Evolutionary conservation across 83 land plant species (phyloP).

Genomic region (Diphasiastrum complanatum): DNA sequence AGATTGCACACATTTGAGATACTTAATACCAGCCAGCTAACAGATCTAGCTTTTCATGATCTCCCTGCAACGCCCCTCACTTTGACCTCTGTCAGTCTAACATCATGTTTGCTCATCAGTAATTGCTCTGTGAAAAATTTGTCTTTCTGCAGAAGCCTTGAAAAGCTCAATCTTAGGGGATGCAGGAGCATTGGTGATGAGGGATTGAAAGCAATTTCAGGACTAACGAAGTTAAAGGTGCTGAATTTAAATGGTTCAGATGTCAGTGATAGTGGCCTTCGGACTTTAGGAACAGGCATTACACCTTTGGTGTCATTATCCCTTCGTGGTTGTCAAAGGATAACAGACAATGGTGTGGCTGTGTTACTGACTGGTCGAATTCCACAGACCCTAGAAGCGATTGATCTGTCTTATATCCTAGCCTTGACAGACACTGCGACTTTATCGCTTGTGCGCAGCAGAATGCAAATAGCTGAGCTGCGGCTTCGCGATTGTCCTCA

Average conservation of each 20-base stretch:
- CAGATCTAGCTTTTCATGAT: constrained; percentile 87
- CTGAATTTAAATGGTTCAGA: constrained; percentile 68
- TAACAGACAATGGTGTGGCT: constrained; percentile 68
- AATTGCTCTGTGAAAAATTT: constrained; percentile 50
- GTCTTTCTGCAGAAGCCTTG: constrained; percentile 48
- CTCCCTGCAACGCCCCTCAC: constrained; percentile 75
- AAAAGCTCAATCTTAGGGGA: constrained; percentile 65
- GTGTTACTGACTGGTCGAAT: constrained; percentile 46
- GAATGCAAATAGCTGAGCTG: constrained; percentile 55
- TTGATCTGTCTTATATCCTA: constrained; percentile 72
- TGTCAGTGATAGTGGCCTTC: constrained; percentile 65
- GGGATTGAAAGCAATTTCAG: constrained; percentile 50
- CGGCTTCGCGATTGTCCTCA: constrained; percentile 69
- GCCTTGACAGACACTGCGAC: constrained; percentile 60
- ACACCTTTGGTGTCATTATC: constrained; percentile 59
- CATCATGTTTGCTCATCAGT: constrained; percentile 62
- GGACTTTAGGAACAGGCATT: constrained; percentile 34
- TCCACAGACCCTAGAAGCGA: constrained; percentile 36
- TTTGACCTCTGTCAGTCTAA: constrained; percentile 58
- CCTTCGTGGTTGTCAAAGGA: constrained; percentile 63
- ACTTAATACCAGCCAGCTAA: constrained; percentile 61
- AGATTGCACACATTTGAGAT: constrained; percentile 68
- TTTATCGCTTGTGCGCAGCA: constrained; percentile 46
- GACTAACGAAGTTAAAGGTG: constrained; percentile 45
- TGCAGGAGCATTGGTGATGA: constrained; percentile 82